A percentile compares a stretch with the other conserved stretches of the same genome.
Evolutionary conservation across 2,329 filamentous ascomycete species (phyloP).

Genomic region (Xylariomycetidae sp.): DNA sequence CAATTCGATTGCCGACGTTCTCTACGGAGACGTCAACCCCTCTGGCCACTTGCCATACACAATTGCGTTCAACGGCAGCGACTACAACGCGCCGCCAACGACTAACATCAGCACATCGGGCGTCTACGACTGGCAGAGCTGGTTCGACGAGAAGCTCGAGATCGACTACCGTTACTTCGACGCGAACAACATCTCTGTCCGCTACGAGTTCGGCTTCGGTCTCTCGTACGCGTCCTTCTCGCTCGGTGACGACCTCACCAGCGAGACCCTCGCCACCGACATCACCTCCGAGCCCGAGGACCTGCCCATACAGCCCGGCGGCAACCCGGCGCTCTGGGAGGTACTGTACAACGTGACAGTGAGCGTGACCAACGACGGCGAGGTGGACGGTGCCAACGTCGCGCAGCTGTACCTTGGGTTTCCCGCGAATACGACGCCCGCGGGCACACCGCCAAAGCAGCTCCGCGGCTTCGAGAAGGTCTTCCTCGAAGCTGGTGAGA

Average conservation of each 20-base stretch:
- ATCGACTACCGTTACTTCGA: constrained; percentile 67
- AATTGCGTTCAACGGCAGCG: constrained; percentile 53
- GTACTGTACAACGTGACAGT: constrained; percentile 43
- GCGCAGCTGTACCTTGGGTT: constrained; percentile 52
- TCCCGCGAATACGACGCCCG: constrained; percentile 29
- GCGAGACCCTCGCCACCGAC: constrained; percentile 13
- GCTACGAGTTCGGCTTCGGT: constrained; percentile 63
- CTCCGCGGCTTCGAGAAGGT: constrained; percentile 51
- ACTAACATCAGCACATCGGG: constrained; percentile 33
- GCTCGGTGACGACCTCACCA: constrained; percentile 44
- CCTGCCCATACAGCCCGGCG: constrained; percentile 41
- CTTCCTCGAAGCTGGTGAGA: constrained; percentile 35
- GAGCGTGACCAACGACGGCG: constrained; percentile 47
- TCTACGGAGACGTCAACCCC: constrained; percentile 58
- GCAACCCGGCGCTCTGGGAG: constrained; percentile 51
- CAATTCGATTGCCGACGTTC: constrained; percentile 54
- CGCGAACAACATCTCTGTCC: constrained; percentile 51
- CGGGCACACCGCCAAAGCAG: constrained; percentile 42
- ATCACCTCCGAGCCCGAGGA: constrained; percentile 25
- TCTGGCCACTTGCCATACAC: constrained; percentile 63
- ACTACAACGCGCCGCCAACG: constrained; percentile 38
- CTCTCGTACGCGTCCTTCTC: constrained; percentile 48
- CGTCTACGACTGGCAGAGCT: constrained; percentile 36
- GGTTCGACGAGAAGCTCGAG: constrained; percentile 60
- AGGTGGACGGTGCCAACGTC: constrained; percentile 42